Conservation (phyloP, 306 rosid genomes). For the Ammopiptanthus mongolicus region DNA sequence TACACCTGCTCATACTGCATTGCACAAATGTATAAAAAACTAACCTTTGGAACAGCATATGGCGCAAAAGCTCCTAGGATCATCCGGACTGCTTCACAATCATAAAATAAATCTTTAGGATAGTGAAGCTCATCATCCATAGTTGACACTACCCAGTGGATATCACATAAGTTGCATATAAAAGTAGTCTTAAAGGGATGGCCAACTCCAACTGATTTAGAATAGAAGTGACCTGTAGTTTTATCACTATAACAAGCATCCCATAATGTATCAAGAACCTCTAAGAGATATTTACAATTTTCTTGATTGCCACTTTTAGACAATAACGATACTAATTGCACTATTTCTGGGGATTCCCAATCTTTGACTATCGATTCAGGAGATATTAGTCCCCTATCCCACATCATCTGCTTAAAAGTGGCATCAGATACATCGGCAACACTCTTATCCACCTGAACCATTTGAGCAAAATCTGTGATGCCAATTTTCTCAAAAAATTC, state of each 20-base stretch:
- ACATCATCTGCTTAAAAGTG: slow-evolving; percentile 37
- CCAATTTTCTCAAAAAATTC: slow-evolving; percentile 75
- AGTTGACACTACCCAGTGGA: slow-evolving; percentile 65
- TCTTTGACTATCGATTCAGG: slow-evolving; percentile 58
- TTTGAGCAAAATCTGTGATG: slow-evolving; percentile 64
- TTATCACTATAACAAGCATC: slow-evolving; percentile 70
- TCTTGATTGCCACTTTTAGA: slow-evolving; percentile 48
- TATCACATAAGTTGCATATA: slow-evolving; percentile 59
- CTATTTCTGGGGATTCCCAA: slow-evolving; percentile 84
- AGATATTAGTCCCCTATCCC: slow-evolving; percentile 58
- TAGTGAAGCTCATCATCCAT: slow-evolving; percentile 65
- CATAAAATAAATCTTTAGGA: slow-evolving; percentile 69
- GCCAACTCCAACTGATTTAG: slow-evolving; percentile 41
- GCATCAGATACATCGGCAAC: slow-evolving; percentile 41
- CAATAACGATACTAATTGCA: slow-evolving; percentile 50
- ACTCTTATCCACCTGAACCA: slow-evolving; percentile 61
- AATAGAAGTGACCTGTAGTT: slow-evolving; percentile 43
- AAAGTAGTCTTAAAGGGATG: slow-evolving; percentile 65
- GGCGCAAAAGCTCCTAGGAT: slow-evolving; percentile 75
- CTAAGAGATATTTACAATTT: slow-evolving; percentile 65
- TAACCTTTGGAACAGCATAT: slow-evolving; percentile 88
- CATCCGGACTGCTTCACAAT: slow-evolving; percentile 70
- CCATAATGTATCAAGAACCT: slow-evolving; percentile 79
- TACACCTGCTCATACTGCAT: background rate
- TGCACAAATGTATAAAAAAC: slow-evolving; percentile 19